Conservation (phyloP, 805 yeast genomes). For the Lipomyces japonicus region DNA sequence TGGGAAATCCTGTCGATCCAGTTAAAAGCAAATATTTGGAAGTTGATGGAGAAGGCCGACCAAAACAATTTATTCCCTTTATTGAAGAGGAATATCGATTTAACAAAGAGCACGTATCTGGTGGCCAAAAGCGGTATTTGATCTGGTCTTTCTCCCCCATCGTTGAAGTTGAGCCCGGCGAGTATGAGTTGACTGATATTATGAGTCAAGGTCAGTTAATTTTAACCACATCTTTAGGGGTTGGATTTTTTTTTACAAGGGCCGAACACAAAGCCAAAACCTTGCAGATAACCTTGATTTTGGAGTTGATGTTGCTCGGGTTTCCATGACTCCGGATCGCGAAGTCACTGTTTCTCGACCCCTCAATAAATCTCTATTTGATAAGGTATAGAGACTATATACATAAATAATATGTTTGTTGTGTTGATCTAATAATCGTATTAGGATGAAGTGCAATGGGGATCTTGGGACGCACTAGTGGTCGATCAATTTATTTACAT, state of each 20-base stretch:
- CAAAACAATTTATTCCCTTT: conserved; percentile 26
- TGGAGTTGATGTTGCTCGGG: conserved; percentile 21
- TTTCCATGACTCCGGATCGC: conserved; percentile 9
- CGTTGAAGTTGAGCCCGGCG: conserved; percentile 21
- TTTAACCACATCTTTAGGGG: conserved; percentile 20
- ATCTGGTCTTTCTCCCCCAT: conserved; percentile 26
- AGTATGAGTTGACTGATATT: conserved; percentile 2
- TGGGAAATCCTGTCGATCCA: conserved; percentile 20
- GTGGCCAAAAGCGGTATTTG: conserved; percentile 21
- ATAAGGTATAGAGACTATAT: too few relatives aligned
- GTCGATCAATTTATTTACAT: conserved; percentile 19
- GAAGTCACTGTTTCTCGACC: conserved; percentile 20
- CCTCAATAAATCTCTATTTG: conserved; percentile 19
- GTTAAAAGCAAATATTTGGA: conserved; percentile 20
- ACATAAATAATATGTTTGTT: too few relatives aligned
- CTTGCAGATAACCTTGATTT: conserved; percentile 14
- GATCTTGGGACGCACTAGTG: conserved; percentile 18
- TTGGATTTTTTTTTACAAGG: conserved; percentile 25
- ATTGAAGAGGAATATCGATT: conserved; percentile 20
- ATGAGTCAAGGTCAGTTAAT: too few relatives aligned
- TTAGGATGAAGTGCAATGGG: conserved; percentile 16
- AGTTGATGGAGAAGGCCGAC: conserved; percentile 17
- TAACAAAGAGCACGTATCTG: conserved; percentile 12
- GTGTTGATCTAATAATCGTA: neutral
- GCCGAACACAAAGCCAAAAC: conserved; percentile 16